These are phyloP conservation scores for Claviceps sp. DNA, from an alignment of 2,329 filamentous ascomycete genomes.

Conservation along the genomic window DNA sequence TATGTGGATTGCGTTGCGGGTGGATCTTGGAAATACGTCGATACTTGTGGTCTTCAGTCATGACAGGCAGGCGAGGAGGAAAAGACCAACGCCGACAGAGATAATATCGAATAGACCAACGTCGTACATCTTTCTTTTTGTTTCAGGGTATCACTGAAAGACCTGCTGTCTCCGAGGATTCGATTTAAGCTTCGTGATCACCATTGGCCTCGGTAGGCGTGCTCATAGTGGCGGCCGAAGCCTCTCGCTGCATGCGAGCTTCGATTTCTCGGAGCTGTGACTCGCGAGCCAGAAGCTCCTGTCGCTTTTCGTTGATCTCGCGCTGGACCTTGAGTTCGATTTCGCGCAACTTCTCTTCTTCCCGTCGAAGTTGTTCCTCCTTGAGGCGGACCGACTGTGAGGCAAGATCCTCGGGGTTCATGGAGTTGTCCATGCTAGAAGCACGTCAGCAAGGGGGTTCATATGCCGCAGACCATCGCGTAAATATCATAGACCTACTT, in stretches of 20 bases:
- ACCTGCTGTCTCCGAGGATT: conserved; percentile 15
- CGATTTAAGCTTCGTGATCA: conserved; percentile 36
- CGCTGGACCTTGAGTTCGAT: conserved; percentile 99
- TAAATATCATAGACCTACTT: conserved; percentile 49
- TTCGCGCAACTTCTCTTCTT: conserved; percentile 99
- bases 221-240: conserved; percentile 27
- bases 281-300: conserved; percentile 93
- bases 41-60: conserved; percentile 29
- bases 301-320: conserved; percentile 99
- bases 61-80: conserved; percentile 7
- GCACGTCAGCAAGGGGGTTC: conserved; percentile 16
- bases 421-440: conserved; percentile 54
- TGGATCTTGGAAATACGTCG: conserved; percentile 24
- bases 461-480: not conserved
- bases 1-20: conserved; percentile 19
- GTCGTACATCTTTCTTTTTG: conserved; percentile 20
- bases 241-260: conserved; percentile 88
- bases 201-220: conserved; percentile 39
- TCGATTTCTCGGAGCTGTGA: conserved; percentile 98
- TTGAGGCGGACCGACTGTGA: conserved; percentile 96
- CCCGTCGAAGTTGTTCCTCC: conserved; percentile 96
- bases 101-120: conserved; percentile 25
- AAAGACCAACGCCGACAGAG: conserved; percentile 34
- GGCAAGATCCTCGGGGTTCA: conserved; percentile 95
- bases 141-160: conserved; percentile 19